Percentiles rank a stretch among this genome's conserved stretches.
Evolutionary conservation across 2,329 filamentous ascomycete species (phyloP).

Genomic region (Scopulariopsis brevicaulis): DNA sequence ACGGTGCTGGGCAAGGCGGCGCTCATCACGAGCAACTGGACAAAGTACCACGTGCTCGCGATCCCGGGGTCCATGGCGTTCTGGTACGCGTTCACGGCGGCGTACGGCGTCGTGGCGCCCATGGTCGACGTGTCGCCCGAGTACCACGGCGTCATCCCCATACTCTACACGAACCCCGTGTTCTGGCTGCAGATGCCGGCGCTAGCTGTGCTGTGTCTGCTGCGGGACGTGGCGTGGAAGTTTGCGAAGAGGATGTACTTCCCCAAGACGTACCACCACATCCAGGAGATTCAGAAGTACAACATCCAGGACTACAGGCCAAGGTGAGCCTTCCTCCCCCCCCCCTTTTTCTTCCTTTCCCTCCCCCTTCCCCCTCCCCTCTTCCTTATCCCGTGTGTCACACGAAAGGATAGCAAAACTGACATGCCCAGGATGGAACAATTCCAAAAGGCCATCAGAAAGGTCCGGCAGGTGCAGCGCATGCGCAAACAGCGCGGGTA

Average conservation of each 20-base stretch:
- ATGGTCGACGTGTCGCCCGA: constrained; percentile 72
- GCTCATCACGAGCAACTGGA: constrained; percentile 95
- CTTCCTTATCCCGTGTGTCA: neutral
- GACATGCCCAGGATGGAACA: constrained; percentile 74
- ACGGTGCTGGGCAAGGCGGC: constrained; percentile 93
- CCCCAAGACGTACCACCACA: constrained; percentile 92
- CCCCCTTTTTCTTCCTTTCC: neutral
- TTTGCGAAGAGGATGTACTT: constrained; percentile 96
- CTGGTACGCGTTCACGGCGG: constrained; percentile 83
- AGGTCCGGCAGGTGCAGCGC: constrained; percentile 93
- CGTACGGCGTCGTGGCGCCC: constrained; percentile 78
- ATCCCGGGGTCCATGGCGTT: constrained; percentile 88
- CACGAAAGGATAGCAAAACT: constrained; percentile 5
- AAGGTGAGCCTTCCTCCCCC: constrained; percentile 44
- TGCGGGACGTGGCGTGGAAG: constrained; percentile 92
- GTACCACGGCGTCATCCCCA: constrained; percentile 73
- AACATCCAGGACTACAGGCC: constrained; percentile 98
- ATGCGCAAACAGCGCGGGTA: constrained; percentile 99
- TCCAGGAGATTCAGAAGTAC: constrained; percentile 99
- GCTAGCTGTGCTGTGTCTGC: constrained; percentile 68
- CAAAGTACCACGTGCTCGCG: constrained; percentile 91
- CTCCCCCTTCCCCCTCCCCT: neutral
- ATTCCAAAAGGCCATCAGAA: constrained; percentile 98
- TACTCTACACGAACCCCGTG: constrained; percentile 66
- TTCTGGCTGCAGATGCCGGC: constrained; percentile 89